Evolutionary conservation across 495 filamentous ascomycete genomes (phyloP).

Genomic region (Durotheca rogersii): DNA sequence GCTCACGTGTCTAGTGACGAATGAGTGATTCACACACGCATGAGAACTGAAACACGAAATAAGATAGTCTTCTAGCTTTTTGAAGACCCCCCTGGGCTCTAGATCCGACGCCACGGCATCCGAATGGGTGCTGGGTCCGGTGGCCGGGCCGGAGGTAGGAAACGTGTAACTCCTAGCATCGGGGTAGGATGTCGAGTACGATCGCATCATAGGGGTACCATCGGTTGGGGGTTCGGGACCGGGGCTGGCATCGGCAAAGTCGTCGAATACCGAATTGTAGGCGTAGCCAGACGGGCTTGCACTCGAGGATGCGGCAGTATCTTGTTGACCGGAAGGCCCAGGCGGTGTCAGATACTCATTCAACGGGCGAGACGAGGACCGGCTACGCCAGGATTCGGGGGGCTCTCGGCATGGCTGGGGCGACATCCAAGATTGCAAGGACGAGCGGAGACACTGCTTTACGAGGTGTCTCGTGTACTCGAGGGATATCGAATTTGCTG

Average conservation of each 20-base stretch:
- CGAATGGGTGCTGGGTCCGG: constrained; percentile 6
- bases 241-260: constrained; percentile 21
- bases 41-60: constrained; percentile 64
- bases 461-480: constrained; percentile 31
- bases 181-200: constrained; percentile 44
- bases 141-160: constrained; percentile 1
- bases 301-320: constrained; percentile 21
- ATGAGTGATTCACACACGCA: constrained; percentile 72
- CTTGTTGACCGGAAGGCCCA: constrained; percentile 22
- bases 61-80: constrained; percentile 74
- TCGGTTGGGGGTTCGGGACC: constrained; percentile 38
- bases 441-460: constrained; percentile 27
- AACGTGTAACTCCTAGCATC: constrained; percentile 34
- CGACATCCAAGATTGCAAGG: constrained; percentile 27
- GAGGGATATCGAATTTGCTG: constrained; percentile 31
- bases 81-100: constrained; percentile 58
- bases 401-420: constrained; percentile 5
- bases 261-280: constrained; percentile 33
- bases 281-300: constrained; percentile 20
- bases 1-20: constrained; percentile 51
- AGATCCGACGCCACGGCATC: constrained; percentile 24
- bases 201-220: constrained; percentile 26
- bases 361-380: constrained; percentile 13
- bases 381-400: not conserved
- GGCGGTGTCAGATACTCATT: constrained; percentile 20